These are phyloP conservation scores for Aureobasidium mangrovei DNA, from an alignment of 2,329 filamentous ascomycete genomes.

Conservation along the genomic window DNA sequence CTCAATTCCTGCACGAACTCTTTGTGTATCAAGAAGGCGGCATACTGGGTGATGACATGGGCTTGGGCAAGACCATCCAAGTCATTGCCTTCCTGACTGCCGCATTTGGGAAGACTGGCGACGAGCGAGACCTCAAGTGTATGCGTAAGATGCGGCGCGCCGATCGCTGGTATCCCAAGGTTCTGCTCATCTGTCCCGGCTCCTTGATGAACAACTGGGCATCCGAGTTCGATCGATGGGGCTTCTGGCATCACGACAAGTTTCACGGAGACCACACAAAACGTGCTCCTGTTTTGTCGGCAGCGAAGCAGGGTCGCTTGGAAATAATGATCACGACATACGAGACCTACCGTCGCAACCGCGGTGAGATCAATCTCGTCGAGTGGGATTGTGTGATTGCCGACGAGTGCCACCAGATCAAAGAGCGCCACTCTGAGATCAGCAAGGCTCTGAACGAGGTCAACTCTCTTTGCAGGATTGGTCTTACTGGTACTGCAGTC, in stretches of 20 bases:
- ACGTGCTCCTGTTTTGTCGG: conserved; percentile 44
- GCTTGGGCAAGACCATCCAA: conserved; percentile 91
- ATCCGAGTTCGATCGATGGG: conserved; percentile 79
- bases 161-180: conserved; percentile 68
- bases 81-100: conserved; percentile 86
- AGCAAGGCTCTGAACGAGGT: conserved; percentile 83
- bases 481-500: conserved; percentile 89
- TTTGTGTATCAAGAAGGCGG: conserved; percentile 89
- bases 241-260: conserved; percentile 83
- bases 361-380: conserved; percentile 69
- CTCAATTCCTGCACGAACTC: conserved; percentile 72
- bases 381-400: conserved; percentile 91
- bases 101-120: conserved; percentile 89
- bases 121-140: conserved; percentile 73
- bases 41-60: conserved; percentile 95
- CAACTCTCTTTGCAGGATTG: conserved; percentile 86
- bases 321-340: conserved; percentile 96
- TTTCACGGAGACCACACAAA: conserved; percentile 61
- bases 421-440: conserved; percentile 66
- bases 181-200: conserved; percentile 81
- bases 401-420: conserved; percentile 87
- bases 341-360: conserved; percentile 70
- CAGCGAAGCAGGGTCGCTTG: conserved; percentile 64
- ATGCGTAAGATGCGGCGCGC: conserved; percentile 75
- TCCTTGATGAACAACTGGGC: conserved; percentile 87